phyloP scores from a whole-genome alignment of 2,329 filamentous ascomycete species.

The Arachnomyces sp. region DNA sequence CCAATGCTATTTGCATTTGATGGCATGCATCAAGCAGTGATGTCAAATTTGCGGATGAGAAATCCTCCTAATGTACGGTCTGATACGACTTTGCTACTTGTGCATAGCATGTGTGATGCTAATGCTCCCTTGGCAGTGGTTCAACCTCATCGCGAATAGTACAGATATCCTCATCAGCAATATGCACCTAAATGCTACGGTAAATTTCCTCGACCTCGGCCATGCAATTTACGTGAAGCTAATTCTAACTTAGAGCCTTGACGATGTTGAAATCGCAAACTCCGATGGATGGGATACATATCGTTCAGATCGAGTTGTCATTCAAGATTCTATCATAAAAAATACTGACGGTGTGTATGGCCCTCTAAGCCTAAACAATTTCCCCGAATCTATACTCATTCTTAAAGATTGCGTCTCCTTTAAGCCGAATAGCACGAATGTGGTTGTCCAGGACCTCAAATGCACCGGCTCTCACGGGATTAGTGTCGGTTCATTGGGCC shows the following conservation, averaged over 20 bases:
- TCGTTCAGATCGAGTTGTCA: conserved; percentile 52
- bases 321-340: conserved; percentile 56
- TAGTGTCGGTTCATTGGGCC: conserved; percentile 61
- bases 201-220: conserved; percentile 22
- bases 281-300: conserved; percentile 33
- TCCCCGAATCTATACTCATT: conserved; percentile 8
- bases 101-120: conserved; percentile 38
- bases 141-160: conserved; percentile 58
- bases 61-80: too few species aligned
- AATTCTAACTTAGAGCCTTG: not conserved
- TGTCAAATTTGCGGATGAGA: too few species aligned
- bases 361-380: too few species aligned
- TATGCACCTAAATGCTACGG: conserved; percentile 42
- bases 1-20: conserved; percentile 52
- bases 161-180: conserved; percentile 56
- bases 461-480: conserved; percentile 67
- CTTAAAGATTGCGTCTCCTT: conserved; percentile 59
- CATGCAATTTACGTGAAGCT: not conserved
- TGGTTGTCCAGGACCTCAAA: conserved; percentile 57
- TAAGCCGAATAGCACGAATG: conserved; percentile 64
- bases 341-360: conserved; percentile 50
- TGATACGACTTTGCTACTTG: conserved; percentile 40
- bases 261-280: not conserved
- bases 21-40: conserved; percentile 43
- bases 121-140: conserved; percentile 54